Percentiles rank a stretch among this genome's conserved stretches.
Evolutionary conservation across 345 rosid species (phyloP).

Genomic region (Boechera stricta): DNA sequence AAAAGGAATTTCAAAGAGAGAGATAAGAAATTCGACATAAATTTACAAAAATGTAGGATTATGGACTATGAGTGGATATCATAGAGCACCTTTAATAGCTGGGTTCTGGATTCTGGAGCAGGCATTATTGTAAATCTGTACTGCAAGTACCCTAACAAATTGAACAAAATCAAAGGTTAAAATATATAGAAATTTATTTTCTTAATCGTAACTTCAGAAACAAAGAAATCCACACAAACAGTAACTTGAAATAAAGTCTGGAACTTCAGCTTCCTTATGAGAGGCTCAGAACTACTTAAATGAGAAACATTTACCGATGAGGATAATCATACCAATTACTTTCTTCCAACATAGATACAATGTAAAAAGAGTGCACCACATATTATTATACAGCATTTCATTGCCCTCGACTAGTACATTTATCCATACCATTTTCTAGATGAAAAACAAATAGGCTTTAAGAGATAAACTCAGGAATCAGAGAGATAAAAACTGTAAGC

Average conservation of each 20-base stretch:
- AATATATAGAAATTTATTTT: background rate
- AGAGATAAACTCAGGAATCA: background rate
- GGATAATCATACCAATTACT: slow-evolving; percentile 1
- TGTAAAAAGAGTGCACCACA: slow-evolving; percentile 1
- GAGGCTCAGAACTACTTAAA: slow-evolving; percentile 22
- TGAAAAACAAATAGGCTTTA: background rate
- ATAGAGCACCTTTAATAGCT: slow-evolving; percentile 59
- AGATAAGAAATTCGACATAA: slow-evolving; percentile 13
- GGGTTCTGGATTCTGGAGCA: slow-evolving; percentile 49
- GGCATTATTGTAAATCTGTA: slow-evolving; percentile 77
- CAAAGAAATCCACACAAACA: background rate
- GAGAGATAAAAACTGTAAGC: slow-evolving; percentile 4
- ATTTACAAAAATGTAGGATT: background rate
- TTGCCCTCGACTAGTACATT: background rate
- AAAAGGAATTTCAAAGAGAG: slow-evolving; percentile 22
- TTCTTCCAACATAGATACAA: slow-evolving; percentile 7
- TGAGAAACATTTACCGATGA: background rate
- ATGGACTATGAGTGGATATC: background rate
- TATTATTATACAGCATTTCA: background rate
- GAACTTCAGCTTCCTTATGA: slow-evolving; percentile 11
- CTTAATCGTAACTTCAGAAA: background rate
- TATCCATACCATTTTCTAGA: background rate
- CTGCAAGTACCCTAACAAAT: slow-evolving; percentile 60
- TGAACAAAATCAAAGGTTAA: background rate
- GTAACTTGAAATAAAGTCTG: slow-evolving; percentile 10